These are phyloP conservation scores for Verbascum thapsus DNA, from an alignment of 257 asterid species.

Conservation along the genomic window DNA sequence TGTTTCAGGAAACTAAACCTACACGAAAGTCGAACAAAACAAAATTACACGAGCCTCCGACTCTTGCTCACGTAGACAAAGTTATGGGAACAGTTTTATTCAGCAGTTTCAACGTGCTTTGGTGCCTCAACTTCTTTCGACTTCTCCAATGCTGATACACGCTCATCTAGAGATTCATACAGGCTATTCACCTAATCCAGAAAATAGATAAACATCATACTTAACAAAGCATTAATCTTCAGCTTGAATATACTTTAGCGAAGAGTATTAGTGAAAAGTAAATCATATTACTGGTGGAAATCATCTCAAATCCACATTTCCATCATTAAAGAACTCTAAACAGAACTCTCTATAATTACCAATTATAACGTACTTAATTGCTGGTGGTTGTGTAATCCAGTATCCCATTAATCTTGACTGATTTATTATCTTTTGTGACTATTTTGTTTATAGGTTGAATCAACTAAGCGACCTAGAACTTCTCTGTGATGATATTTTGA, in stretches of 20 bases:
- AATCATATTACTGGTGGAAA: not conserved
- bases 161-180: slow-evolving; percentile 65
- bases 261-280: slow-evolving; percentile 1
- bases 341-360: slow-evolving; percentile 15
- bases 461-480: not conserved
- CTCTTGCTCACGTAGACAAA: slow-evolving; percentile 26
- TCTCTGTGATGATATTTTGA: not conserved
- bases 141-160: slow-evolving; percentile 68
- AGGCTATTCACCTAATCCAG: slow-evolving; percentile 48
- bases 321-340: not conserved
- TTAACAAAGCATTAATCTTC: not conserved
- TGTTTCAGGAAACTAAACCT: slow-evolving; percentile 25
- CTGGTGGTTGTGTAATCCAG: not conserved
- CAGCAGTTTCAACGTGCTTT: slow-evolving; percentile 60
- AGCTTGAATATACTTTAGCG: slow-evolving; percentile 9
- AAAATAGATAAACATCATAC: slow-evolving; percentile 1
- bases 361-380: not conserved
- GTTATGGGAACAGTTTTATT: slow-evolving; percentile 35
- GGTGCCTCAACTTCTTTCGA: slow-evolving; percentile 58
- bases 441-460: slow-evolving; percentile 3
- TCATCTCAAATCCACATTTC: not conserved
- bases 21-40: slow-evolving; percentile 22
- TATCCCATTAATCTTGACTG: not conserved
- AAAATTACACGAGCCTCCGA: not conserved
- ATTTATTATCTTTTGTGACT: not conserved